phyloP scores from a whole-genome alignment of 2,329 filamentous ascomycete genomes.

The Metarhizium anisopliae region DNA sequence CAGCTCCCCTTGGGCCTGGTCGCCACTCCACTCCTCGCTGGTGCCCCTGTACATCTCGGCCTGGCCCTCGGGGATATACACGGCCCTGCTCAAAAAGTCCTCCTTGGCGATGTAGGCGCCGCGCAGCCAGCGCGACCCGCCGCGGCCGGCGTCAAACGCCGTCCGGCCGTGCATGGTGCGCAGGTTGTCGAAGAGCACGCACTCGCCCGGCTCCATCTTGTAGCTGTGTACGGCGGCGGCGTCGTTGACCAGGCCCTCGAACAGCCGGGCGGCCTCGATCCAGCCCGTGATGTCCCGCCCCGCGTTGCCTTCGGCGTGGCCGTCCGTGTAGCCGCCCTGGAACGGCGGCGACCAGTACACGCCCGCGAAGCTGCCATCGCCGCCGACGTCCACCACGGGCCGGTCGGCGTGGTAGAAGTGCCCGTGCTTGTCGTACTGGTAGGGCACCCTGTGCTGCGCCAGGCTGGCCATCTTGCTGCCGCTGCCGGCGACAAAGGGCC shows the following conservation, averaged over 20 bases:
- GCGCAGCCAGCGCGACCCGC: slow-evolving; percentile 70
- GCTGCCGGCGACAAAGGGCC: slow-evolving; percentile 10
- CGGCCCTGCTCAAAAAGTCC: slow-evolving; percentile 30
- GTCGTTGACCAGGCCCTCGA: slow-evolving; percentile 51
- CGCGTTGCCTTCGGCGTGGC: slow-evolving; percentile 1
- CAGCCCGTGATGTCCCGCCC: slow-evolving; percentile 26
- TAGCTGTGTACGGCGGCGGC: slow-evolving; percentile 55
- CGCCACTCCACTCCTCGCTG: slow-evolving; percentile 15
- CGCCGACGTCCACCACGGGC: slow-evolving; percentile 38
- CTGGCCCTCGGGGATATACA: slow-evolving; percentile 19
- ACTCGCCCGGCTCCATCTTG: slow-evolving; percentile 72
- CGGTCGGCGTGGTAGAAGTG: slow-evolving; percentile 52
- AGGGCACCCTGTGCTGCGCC: slow-evolving; percentile 35
- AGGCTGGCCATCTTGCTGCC: slow-evolving; percentile 8
- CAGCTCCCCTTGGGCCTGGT: slow-evolving; percentile 16
- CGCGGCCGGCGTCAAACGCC: slow-evolving; percentile 55
- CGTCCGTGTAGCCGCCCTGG: slow-evolving; percentile 45
- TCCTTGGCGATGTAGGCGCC: slow-evolving; percentile 68
- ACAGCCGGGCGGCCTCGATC: slow-evolving; percentile 40
- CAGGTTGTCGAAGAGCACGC: slow-evolving; percentile 86
- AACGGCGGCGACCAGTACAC: slow-evolving; percentile 70
- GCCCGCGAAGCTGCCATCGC: slow-evolving; percentile 13
- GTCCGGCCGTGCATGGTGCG: slow-evolving; percentile 76
- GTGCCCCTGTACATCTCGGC: slow-evolving; percentile 15
- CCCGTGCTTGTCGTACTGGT: slow-evolving; percentile 60